phyloP scores from a whole-genome alignment of 1,284 basidiomycete species.

The Cryptococcus sp. region DNA sequence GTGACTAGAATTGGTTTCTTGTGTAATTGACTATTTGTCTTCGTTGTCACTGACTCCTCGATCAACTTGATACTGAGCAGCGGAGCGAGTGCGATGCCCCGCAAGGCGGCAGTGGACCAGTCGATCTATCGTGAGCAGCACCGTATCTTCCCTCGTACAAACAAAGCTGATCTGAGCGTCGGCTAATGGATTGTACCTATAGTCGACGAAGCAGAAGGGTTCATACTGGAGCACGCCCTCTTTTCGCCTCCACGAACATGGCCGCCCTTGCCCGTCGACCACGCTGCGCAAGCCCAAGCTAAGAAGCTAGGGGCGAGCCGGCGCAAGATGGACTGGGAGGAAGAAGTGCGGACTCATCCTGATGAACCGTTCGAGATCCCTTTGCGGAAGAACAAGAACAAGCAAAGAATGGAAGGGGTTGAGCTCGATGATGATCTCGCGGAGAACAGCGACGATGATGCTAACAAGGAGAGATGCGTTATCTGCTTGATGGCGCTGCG shows the following conservation, averaged over 20 bases:
- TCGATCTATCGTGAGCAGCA: slow-evolving; percentile 25
- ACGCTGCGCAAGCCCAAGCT: slow-evolving; percentile 9
- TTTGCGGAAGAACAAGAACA: slow-evolving; percentile 3
- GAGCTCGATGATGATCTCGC: not conserved
- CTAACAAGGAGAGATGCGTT: slow-evolving; percentile 48
- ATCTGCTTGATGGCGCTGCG: slow-evolving; percentile 75
- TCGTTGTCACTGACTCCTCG: slow-evolving; percentile 1
- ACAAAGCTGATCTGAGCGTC: not conserved
- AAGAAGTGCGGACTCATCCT: slow-evolving; percentile 25
- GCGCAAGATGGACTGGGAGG: slow-evolving; percentile 43
- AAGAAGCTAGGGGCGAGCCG: slow-evolving; percentile 18
- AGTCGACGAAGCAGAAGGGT: slow-evolving; percentile 46
- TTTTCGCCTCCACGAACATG: slow-evolving; percentile 37
- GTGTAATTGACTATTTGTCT: not conserved
- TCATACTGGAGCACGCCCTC: slow-evolving; percentile 41
- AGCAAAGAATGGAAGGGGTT: slow-evolving; percentile 1
- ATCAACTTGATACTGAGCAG: not conserved
- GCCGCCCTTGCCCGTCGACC: slow-evolving; percentile 29
- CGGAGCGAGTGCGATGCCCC: slow-evolving; percentile 19
- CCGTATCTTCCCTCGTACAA: not conserved
- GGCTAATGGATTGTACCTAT: not conserved
- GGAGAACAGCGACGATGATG: slow-evolving; percentile 20
- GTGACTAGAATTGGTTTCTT: not conserved
- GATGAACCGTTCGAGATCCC: slow-evolving; percentile 27
- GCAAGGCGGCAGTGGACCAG: slow-evolving; percentile 26